Percentiles rank a stretch among this genome's conserved stretches.
phyloP scores from a whole-genome alignment of 2,329 filamentous ascomycete species.

The Aspergillus pseudoviridinutans region DNA sequence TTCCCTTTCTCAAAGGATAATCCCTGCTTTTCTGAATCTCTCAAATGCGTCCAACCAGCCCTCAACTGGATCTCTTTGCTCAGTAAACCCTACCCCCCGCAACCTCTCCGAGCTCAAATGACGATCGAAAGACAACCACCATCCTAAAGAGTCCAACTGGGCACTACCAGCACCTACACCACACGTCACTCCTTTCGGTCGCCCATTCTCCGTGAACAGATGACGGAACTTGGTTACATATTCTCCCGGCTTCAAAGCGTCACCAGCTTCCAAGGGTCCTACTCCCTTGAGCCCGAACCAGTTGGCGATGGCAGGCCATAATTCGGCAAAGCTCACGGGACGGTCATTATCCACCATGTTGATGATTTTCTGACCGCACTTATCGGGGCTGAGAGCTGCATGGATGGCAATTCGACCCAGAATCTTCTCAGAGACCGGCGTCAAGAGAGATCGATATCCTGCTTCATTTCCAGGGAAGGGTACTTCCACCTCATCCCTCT shows the following conservation, averaged over 20 bases:
- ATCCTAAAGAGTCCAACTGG: conserved; percentile 44
- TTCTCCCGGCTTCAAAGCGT: conserved; percentile 11
- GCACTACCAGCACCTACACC: conserved; percentile 37
- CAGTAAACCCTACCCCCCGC: conserved; percentile 26
- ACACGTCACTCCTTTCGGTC: conserved; percentile 19
- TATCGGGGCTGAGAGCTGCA: conserved; percentile 23
- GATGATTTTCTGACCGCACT: conserved; percentile 21
- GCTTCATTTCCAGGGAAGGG: conserved; percentile 24
- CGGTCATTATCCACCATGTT: conserved; percentile 25
- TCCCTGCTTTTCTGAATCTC: no score
- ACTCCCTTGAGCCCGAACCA: conserved; percentile 30
- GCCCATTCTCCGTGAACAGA: conserved; percentile 25
- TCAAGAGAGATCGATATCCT: conserved; percentile 19
- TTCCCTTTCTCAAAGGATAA: no score
- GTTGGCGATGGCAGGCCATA: conserved; percentile 25
- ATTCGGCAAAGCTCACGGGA: conserved; percentile 20
- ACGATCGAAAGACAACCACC: conserved; percentile 48
- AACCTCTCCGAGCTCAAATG: conserved; percentile 44
- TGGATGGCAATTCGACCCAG: conserved; percentile 25
- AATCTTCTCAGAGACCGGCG: conserved; percentile 24
- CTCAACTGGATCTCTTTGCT: no score
- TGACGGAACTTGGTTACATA: conserved; percentile 26
- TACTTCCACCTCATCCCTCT: conserved; percentile 6
- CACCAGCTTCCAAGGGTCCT: conserved; percentile 9
- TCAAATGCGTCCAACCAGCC: no score